Conservation (phyloP, 495 filamentous ascomycete species). For the Stereocaulon alpinum region DNA sequence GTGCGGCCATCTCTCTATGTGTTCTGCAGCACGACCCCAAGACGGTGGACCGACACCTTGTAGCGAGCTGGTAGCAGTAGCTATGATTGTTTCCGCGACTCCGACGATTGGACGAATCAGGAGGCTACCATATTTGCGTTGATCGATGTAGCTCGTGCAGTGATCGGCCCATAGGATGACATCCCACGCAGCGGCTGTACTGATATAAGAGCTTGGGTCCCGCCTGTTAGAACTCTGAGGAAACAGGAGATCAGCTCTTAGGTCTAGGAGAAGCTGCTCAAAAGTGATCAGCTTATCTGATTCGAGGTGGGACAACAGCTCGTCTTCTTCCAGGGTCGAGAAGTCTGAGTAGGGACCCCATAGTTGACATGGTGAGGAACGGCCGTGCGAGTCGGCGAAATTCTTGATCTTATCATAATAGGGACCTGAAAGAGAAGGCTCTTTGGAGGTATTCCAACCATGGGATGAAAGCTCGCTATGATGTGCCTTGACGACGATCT, state of each 20-base stretch:
- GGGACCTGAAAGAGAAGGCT: background rate
- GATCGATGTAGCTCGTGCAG: background rate
- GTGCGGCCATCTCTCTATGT: background rate
- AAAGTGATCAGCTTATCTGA: background rate
- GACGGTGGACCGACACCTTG: conserved; percentile 13
- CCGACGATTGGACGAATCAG: background rate
- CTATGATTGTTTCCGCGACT: background rate
- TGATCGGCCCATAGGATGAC: conserved; percentile 4
- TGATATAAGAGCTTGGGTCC: conserved; percentile 5
- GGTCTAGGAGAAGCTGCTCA: background rate
- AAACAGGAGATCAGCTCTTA: background rate
- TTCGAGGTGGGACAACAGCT: background rate
- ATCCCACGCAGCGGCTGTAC: conserved; percentile 3
- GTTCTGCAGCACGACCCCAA: background rate
- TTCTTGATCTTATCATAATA: background rate
- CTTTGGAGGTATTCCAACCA: background rate
- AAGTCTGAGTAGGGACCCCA: background rate
- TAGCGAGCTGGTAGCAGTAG: conserved; percentile 1
- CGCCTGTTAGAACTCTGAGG: background rate
- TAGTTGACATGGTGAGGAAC: conserved; percentile 3
- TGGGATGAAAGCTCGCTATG: background rate
- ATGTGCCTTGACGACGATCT: conserved; percentile 11
- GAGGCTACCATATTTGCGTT: background rate
- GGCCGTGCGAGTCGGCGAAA: background rate
- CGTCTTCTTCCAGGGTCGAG: background rate